Percentiles rank a stretch among this genome's conserved stretches.
These are phyloP conservation scores for Inosperma sp. DNA, from an alignment of 768 basidiomycete genomes.

Conservation along the genomic window DNA sequence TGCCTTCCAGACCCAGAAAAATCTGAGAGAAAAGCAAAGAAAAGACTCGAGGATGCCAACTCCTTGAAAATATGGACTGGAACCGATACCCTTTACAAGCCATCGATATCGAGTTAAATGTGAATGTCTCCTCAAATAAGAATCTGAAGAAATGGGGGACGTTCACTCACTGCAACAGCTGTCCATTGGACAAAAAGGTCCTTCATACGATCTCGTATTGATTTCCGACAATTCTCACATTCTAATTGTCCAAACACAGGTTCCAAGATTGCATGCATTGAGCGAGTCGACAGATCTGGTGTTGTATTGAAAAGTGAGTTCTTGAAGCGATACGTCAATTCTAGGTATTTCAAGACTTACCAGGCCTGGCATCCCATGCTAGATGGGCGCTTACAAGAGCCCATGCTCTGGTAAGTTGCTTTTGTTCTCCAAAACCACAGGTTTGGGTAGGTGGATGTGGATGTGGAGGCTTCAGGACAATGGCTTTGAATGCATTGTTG, in stretches of 20 bases:
- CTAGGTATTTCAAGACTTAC: conserved; percentile 7
- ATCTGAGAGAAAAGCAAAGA: neutral
- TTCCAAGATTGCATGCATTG: conserved; percentile 5
- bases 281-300: conserved; percentile 2
- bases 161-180: conserved; percentile 3
- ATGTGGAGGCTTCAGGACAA: conserved; percentile 21
- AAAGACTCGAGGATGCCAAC: neutral
- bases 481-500: conserved; percentile 30
- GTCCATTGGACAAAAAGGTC: conserved; percentile 12
- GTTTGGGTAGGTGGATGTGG: conserved; percentile 21
- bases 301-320: neutral
- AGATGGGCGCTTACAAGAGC: conserved; percentile 26
- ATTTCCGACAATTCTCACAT: conserved; percentile 3
- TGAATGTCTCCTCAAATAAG: neutral
- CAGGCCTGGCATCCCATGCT: conserved; percentile 26
- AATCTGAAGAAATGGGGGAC: neutral
- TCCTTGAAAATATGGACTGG: neutral
- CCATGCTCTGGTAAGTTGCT: conserved; percentile 28
- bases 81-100: neutral
- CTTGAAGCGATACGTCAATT: neutral
- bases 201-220: conserved; percentile 4
- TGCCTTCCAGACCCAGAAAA: too few species aligned
- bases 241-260: conserved; percentile 9
- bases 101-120: neutral
- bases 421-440: conserved; percentile 26